These are phyloP conservation scores for Cladosporium oxysporum DNA, from an alignment of 2,329 filamentous ascomycete species.

Conservation along the genomic window DNA sequence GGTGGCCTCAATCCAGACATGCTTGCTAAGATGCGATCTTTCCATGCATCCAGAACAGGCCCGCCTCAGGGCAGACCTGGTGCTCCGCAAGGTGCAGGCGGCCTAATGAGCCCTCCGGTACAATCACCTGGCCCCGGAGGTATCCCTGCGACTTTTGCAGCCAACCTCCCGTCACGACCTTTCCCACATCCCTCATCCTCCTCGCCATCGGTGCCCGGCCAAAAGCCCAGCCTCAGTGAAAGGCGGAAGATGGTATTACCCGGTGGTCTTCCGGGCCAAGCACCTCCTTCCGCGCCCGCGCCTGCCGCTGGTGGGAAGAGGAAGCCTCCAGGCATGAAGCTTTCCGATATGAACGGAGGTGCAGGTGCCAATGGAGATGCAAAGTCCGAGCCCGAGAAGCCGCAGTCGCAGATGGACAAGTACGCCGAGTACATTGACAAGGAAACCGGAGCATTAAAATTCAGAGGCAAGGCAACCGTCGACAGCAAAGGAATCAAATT, in stretches of 20 bases:
- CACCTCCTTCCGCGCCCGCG: slow-evolving; percentile 41
- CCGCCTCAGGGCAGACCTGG: slow-evolving; percentile 38
- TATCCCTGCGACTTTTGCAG: slow-evolving; percentile 44
- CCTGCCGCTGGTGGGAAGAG: slow-evolving; percentile 22
- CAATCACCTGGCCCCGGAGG: slow-evolving; percentile 35
- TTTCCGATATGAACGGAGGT: slow-evolving; percentile 9
- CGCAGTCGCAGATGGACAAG: slow-evolving; percentile 55
- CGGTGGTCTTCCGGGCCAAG: slow-evolving; percentile 50
- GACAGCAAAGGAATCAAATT: slow-evolving; percentile 91
- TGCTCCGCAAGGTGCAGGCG: slow-evolving; percentile 1
- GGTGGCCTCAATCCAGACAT: slow-evolving; percentile 56
- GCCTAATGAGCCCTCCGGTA: slow-evolving; percentile 23
- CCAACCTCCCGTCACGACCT: slow-evolving; percentile 45
- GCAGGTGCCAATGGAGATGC: slow-evolving; percentile 21
- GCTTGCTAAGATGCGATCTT: slow-evolving; percentile 68
- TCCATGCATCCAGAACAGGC: slow-evolving; percentile 65
- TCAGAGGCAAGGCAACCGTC: slow-evolving; percentile 88
- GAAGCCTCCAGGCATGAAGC: slow-evolving; percentile 14
- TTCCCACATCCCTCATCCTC: slow-evolving; percentile 47
- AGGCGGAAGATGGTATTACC: slow-evolving; percentile 67
- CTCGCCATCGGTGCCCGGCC: slow-evolving; percentile 49
- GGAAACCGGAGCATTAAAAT: slow-evolving; percentile 86
- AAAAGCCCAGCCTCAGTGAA: slow-evolving; percentile 63
- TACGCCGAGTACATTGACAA: slow-evolving; percentile 85
- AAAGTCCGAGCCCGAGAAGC: slow-evolving; percentile 34